Base-by-base conservation (phyloP, 805 yeast species). In the Spathaspora girioi region DNA sequence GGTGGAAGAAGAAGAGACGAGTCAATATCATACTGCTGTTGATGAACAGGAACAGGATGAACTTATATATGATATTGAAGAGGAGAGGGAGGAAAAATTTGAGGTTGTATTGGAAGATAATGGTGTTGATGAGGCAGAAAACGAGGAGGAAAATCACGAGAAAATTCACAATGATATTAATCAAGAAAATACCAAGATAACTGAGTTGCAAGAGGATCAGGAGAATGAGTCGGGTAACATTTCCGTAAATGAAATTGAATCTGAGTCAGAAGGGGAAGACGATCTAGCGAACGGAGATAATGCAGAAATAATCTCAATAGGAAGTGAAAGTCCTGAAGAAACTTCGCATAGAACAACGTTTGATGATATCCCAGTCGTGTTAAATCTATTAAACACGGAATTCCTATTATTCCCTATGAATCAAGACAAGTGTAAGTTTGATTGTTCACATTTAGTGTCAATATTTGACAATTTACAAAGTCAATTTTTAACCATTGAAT, bases 321-420 rank as follows among this genome's bases (percentile, higher is more conserved):
- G 18, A n/a, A 35, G 40, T 35, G 40, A 35, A 2, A 35, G 3
- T 35, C 17, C 40, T 3, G 40, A 35, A 35, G 40, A n/a, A 35
- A 7, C 40, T n/a, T 3, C 3, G 18, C 9, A 3, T 11, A 35
- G 18, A 35, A 15, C 3, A 17, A 40, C 26, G 18, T 35, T 42
- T 14, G 44, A 42, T 3, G 27, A 45, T 38, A 35, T 43, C 5
- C 72, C 73, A 1, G 52, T 68, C 5, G 55, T 62, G n/a, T 40
- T 69, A 15, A 55, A 47, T 32, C 53, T 67, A 6, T 54, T 58
- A 4, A 66, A 61, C 42, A 60, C 66, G 6, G 62, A 61, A n/a
- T 68, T 62, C 52, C 56, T 69, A 14, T 53, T 70, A 17, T 53
- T 62, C 8, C 71, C 67, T 8, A 59, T 56, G n/a, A 52, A 50